Conservation (phyloP, 495 filamentous ascomycete genomes). For the Schizothecium vesticola region DNA sequence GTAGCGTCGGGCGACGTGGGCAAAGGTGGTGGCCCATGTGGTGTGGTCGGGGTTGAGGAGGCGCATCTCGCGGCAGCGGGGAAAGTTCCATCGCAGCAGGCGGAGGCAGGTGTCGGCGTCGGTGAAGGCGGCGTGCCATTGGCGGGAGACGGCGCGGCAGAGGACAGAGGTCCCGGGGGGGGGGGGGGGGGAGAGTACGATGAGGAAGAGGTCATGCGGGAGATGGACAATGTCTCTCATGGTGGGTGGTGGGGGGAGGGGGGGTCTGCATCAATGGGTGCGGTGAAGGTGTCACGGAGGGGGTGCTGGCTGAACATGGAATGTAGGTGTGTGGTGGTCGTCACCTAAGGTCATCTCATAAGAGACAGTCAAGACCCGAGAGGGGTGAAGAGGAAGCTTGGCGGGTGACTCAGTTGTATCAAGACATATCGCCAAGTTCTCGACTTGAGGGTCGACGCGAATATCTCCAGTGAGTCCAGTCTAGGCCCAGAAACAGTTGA, state of each 20-base stretch:
- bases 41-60: conserved; percentile 3
- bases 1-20: conserved; percentile 53
- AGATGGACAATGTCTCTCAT: conserved; percentile 45
- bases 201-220: conserved; percentile 49
- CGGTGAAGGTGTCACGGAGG: background rate
- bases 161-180: conserved; percentile 48
- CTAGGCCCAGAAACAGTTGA: background rate
- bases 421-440: background rate
- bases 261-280: background rate
- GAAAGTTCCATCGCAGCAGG: conserved; percentile 49
- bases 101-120: conserved; percentile 41
- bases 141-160: conserved; percentile 50
- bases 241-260: conserved; percentile 1
- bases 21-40: conserved; percentile 44
- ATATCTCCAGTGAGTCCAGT: background rate
- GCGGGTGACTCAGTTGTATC: background rate
- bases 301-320: background rate
- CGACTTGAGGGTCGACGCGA: background rate
- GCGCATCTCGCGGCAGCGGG: conserved; percentile 50
- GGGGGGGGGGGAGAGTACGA: conserved; percentile 47
- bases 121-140: conserved; percentile 53
- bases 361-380: background rate
- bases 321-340: background rate
- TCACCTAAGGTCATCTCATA: background rate
- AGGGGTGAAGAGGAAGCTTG: background rate